These are phyloP conservation scores for Bidens hawaiensis DNA, from an alignment of 140 eudicot species.

Conservation along the genomic window DNA sequence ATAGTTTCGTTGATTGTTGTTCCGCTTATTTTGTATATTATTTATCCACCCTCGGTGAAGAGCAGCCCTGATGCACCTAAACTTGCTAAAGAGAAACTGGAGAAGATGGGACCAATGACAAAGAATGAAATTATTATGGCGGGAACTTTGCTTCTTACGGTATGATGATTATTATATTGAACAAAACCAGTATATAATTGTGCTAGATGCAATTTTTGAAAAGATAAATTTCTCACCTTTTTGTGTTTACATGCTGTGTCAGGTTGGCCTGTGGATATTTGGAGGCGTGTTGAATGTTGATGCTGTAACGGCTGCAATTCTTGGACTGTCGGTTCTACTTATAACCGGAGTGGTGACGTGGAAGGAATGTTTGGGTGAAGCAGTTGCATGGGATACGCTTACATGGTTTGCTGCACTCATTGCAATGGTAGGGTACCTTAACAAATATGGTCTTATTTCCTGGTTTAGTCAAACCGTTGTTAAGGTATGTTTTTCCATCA, in stretches of 20 bases:
- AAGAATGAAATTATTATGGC: constrained; percentile 90
- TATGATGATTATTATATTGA: constrained; percentile 34
- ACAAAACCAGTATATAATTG: background rate
- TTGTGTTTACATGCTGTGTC: no score
- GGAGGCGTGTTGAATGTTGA: constrained; percentile 72
- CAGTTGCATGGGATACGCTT: constrained; percentile 99
- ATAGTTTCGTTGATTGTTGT: constrained; percentile 74
- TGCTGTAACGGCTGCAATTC: constrained; percentile 98
- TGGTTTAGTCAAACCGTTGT: constrained; percentile 99
- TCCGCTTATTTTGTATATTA: constrained; percentile 60
- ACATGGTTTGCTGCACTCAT: constrained; percentile 99
- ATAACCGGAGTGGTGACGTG: constrained; percentile 89
- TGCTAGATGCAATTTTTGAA: background rate
- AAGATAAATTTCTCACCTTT: no score
- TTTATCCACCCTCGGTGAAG: constrained; percentile 84
- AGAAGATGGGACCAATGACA: constrained; percentile 94
- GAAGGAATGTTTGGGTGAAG: constrained; percentile 91
- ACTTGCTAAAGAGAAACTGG: constrained; percentile 79
- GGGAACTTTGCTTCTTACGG: constrained; percentile 87
- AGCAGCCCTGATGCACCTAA: constrained; percentile 97
- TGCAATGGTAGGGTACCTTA: constrained; percentile 98
- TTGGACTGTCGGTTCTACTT: constrained; percentile 89
- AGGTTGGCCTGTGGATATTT: constrained; percentile 89
- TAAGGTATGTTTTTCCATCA: constrained; percentile 40
- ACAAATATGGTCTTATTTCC: constrained; percentile 91